Evolutionary conservation across 2,329 filamentous ascomycete species (phyloP).

Genomic region (Claviceps arundinis): DNA sequence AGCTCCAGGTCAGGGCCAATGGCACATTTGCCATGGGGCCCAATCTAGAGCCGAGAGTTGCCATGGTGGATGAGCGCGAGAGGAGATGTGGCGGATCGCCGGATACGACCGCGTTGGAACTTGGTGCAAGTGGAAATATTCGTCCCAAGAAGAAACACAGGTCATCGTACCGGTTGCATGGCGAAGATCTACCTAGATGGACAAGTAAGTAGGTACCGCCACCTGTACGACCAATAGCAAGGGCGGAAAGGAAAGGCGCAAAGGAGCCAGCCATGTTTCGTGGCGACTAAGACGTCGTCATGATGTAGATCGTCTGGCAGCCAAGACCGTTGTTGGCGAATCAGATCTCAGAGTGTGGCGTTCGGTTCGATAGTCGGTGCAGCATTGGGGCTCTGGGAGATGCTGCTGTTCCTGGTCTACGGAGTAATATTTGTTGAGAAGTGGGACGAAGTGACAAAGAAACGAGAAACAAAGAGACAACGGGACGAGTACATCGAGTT

Average conservation of each 20-base stretch:
- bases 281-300: slow-evolving; percentile 1
- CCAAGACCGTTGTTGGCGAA: not conserved
- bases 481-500: too few relatives aligned
- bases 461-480: too few relatives aligned
- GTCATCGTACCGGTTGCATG: not conserved
- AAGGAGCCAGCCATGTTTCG: not conserved
- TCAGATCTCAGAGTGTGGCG: not conserved
- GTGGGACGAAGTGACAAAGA: too few relatives aligned
- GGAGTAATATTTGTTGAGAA: too few relatives aligned
- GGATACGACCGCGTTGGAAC: too few relatives aligned
- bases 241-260: not conserved
- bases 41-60: not conserved
- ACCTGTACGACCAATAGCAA: not conserved
- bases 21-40: not conserved
- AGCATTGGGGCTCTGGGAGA: too few relatives aligned
- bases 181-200: not conserved
- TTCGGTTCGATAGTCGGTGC: too few relatives aligned
- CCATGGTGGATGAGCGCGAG: not conserved
- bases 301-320: slow-evolving; percentile 3
- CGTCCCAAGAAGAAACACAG: too few relatives aligned
- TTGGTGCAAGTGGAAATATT: too few relatives aligned
- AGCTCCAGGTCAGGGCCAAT: not conserved
- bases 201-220: not conserved
- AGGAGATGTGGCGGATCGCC: not conserved
- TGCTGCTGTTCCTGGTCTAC: too few relatives aligned